Evolutionary conservation across 495 filamentous ascomycete genomes (phyloP).

Genomic region (Lasiosphaeria miniovina): DNA sequence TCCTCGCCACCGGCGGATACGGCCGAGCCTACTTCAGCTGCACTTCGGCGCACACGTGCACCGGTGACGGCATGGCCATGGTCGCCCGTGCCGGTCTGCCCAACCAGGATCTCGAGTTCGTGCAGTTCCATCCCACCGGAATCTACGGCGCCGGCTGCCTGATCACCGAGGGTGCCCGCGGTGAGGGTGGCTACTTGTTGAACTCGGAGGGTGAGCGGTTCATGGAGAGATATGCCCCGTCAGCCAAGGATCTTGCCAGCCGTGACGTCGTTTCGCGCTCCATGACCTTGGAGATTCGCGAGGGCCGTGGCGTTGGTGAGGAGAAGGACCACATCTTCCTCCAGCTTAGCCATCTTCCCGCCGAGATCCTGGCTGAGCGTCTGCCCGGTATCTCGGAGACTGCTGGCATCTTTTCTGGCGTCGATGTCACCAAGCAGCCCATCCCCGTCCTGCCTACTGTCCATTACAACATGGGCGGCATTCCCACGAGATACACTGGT

Average conservation of each 20-base stretch:
- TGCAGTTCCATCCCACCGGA: conserved; percentile 98
- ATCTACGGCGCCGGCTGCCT: conserved; percentile 98
- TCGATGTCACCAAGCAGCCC: conserved; percentile 93
- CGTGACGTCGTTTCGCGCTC: conserved; percentile 94
- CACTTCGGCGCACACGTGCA: conserved; percentile 96
- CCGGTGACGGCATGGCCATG: conserved; percentile 98
- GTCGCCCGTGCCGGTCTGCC: conserved; percentile 95
- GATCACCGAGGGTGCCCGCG: conserved; percentile 97
- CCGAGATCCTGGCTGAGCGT: conserved; percentile 89
- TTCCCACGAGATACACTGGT: conserved; percentile 94
- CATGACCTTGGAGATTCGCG: conserved; percentile 96
- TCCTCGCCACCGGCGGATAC: conserved; percentile 93
- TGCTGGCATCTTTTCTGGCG: conserved; percentile 91
- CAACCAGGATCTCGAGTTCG: conserved; percentile 99
- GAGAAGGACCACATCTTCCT: conserved; percentile 98
- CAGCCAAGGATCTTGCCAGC: conserved; percentile 91
- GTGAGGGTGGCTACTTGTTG: conserved; percentile 95
- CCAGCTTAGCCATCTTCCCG: conserved; percentile 88
- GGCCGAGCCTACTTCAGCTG: conserved; percentile 97
- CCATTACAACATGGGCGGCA: conserved; percentile 99
- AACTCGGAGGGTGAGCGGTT: conserved; percentile 97
- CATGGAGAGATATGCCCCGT: conserved; percentile 98
- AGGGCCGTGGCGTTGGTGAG: conserved; percentile 90
- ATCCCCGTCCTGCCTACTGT: conserved; percentile 96
- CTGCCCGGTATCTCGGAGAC: conserved; percentile 98